Conservation (phyloP, 805 yeast species). For the Candida krabiensis region DNA sequence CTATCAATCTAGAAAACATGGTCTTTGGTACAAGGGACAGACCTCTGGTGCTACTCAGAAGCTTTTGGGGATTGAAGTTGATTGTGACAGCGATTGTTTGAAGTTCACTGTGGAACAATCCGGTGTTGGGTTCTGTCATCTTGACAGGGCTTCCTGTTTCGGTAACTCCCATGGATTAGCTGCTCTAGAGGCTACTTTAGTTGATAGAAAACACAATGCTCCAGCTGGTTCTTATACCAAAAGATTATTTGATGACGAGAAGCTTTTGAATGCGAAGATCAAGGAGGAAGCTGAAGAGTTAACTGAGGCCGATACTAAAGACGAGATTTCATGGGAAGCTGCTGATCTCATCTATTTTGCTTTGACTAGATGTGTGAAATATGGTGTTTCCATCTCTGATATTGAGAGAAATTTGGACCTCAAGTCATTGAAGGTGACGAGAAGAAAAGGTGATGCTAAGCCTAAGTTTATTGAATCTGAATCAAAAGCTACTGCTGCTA, state of each 20-base stretch:
- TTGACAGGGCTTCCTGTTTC: slow-evolving; percentile 79
- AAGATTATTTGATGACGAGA: slow-evolving; percentile 77
- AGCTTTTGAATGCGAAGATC: slow-evolving; percentile 79
- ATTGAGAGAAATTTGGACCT: slow-evolving; percentile 81
- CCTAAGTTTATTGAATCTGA: slow-evolving; percentile 57
- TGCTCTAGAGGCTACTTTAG: slow-evolving; percentile 65
- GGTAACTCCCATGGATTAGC: slow-evolving; percentile 67
- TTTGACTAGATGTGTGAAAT: slow-evolving; percentile 54
- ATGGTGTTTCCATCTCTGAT: slow-evolving; percentile 78
- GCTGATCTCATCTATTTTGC: slow-evolving; percentile 78
- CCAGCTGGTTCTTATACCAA: slow-evolving; percentile 95
- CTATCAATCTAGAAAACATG: slow-evolving; percentile 89
- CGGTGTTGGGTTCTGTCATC: slow-evolving; percentile 93
- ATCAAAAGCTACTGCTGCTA: slow-evolving; percentile 7
- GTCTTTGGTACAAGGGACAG: slow-evolving; percentile 94
- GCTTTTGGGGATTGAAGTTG: slow-evolving; percentile 64
- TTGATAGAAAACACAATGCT: slow-evolving; percentile 62
- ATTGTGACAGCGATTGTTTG: slow-evolving; percentile 92
- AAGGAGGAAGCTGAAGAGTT: slow-evolving; percentile 96
- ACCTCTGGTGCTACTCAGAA: slow-evolving; percentile 95
- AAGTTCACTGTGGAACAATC: slow-evolving; percentile 82
- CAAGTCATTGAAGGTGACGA: slow-evolving; percentile 81
- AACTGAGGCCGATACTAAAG: slow-evolving; percentile 70
- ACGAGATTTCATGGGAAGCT: slow-evolving; percentile 90
- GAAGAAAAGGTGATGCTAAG: slow-evolving; percentile 96